Evolutionary conservation across 192 early-diverging fungal genomes (phyloP), one percentile per base, ranked within the genome.

Genomic region (Coemansia interrupta): DNA sequence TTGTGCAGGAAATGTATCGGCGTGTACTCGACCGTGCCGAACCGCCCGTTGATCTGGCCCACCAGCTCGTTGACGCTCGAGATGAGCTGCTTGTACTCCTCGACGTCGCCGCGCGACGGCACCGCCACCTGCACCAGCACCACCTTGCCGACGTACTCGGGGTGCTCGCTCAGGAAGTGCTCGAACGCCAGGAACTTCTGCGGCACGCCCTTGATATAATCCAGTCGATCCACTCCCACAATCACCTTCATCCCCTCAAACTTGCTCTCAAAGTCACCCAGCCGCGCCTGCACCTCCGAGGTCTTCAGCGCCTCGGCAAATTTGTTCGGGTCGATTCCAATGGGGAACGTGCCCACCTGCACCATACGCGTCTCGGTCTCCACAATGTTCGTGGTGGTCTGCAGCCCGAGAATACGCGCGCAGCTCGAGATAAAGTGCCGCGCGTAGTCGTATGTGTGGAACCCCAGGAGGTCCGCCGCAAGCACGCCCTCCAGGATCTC

Each of bases 151-250:
- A 92, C 86, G 80, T 88, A 95, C 65, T 97, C 92, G 1, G 93
- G 92, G 69, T 96, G 86, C 50, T 87, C 67, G 24, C 81, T 84
- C 39, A 99, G 73, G 53, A 99, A 93, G 44, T 92, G 86, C 68
- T 96, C 93, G 32, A 98, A 85, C 0, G 96, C 96, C 66, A 96
- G 92, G 48, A 99, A 72, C 80, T 99, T 99, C 64, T 98, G 97
- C 26, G 97, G 97, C 18, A 99, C 93, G 45, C 96, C 97, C 82
- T 99, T 99, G 82, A 99, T 99, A 71, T 99, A 99, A 76, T 99
- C 97, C 40, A 99, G 82, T 30, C 97, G 85, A 67, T 99, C 97
- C 1, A 99, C 95, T 14, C 97, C 96, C 1, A 98, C 90, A 70
- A 99, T 89, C 9, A 99, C 73, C 66, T 92, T 90, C 30, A 84